Evolutionary conservation across 768 basidiomycete genomes (phyloP).

Genomic region (Pholiota conissans): DNA sequence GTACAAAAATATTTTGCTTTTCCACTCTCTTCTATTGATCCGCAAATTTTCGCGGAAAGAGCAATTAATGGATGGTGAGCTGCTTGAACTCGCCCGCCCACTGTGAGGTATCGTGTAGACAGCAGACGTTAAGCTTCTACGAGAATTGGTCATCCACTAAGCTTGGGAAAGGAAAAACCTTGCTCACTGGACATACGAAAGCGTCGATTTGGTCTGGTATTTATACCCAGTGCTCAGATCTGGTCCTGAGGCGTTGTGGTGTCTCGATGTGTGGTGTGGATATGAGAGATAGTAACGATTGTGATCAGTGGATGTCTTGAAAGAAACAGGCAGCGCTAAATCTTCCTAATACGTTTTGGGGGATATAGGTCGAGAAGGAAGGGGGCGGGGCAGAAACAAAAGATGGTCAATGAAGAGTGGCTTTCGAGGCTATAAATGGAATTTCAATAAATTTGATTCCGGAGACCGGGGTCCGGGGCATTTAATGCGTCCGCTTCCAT

Average conservation of each 20-base stretch:
- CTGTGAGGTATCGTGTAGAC: neutral
- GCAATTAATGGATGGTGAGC: neutral
- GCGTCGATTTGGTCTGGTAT: neutral
- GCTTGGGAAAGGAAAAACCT: neutral
- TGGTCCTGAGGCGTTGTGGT: neutral
- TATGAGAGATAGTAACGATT: neutral
- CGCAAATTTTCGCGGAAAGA: neutral
- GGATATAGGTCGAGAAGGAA: neutral
- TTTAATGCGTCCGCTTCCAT: conserved; percentile 5
- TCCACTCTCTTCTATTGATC: neutral
- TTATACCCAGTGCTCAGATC: neutral
- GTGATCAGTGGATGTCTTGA: neutral
- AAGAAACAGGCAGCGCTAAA: neutral
- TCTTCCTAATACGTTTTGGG: neutral
- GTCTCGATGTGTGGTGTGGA: neutral
- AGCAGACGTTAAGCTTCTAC: neutral
- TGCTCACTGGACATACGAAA: neutral
- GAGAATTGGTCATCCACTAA: neutral
- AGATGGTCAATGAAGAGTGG: conserved; percentile 1
- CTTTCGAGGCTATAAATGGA: conserved; percentile 16
- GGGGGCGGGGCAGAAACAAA: conserved; percentile 10
- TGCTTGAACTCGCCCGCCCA: neutral
- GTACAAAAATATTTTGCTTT: neutral
- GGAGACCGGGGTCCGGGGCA: conserved; percentile 3
- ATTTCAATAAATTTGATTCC: conserved; percentile 16